These are phyloP conservation scores for Neobulgaria alba DNA, from an alignment of 2,329 filamentous ascomycete species.

Conservation along the genomic window DNA sequence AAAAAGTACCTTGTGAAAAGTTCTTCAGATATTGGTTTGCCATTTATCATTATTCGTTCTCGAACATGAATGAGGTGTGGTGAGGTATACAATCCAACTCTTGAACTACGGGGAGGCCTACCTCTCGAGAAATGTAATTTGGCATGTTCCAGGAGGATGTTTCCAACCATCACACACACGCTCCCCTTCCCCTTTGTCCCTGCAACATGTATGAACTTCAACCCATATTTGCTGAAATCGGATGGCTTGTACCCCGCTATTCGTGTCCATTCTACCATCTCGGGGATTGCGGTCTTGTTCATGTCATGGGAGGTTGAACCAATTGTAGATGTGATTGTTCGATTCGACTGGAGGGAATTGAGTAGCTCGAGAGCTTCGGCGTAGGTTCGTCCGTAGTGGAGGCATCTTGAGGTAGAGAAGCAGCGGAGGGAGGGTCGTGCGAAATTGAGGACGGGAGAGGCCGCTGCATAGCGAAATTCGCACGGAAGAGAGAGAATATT, in stretches of 20 bases:
- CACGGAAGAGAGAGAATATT: too few species aligned
- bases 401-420: neutral
- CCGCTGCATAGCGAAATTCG: neutral
- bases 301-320: slow-evolving; percentile 12
- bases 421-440: neutral
- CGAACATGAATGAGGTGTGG: slow-evolving; percentile 60
- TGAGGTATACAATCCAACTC: slow-evolving; percentile 57
- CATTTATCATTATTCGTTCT: slow-evolving; percentile 59
- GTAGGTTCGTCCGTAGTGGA: slow-evolving; percentile 9
- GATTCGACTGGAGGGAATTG: slow-evolving; percentile 23
- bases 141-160: slow-evolving; percentile 50
- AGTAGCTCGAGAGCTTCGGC: slow-evolving; percentile 18
- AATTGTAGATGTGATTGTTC: slow-evolving; percentile 15
- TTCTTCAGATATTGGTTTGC: slow-evolving; percentile 45
- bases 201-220: slow-evolving; percentile 64
- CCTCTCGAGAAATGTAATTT: slow-evolving; percentile 6
- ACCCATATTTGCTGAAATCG: slow-evolving; percentile 17
- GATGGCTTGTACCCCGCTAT: slow-evolving; percentile 21
- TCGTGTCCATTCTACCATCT: slow-evolving; percentile 27
- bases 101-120: slow-evolving; percentile 10
- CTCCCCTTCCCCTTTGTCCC: slow-evolving; percentile 83
- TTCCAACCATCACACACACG: slow-evolving; percentile 59
- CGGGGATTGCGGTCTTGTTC: slow-evolving; percentile 25
- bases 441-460: neutral
- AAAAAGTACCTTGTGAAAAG: slow-evolving; percentile 59